Conservation (phyloP, 176 grass and related monocot species). For the Tillandsia fasciculata region DNA sequence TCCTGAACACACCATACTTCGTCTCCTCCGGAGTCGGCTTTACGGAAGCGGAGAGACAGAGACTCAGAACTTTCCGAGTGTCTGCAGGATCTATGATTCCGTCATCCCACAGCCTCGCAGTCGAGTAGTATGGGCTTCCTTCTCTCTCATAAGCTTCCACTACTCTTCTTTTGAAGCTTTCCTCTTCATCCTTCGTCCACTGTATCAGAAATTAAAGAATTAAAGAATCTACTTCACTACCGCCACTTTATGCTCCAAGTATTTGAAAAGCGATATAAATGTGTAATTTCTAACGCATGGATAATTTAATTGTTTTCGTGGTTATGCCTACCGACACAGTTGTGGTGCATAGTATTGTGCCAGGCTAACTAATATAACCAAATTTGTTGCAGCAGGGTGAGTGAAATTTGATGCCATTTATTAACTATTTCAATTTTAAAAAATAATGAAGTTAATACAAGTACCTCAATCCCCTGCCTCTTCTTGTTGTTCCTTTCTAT, state of each 20-base stretch:
- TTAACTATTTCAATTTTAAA: background rate
- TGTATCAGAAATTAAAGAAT: constrained; percentile 14
- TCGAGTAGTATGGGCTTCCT: constrained; percentile 86
- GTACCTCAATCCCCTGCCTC: constrained; percentile 79
- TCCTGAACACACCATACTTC: constrained; percentile 84
- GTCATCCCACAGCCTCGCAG: constrained; percentile 90
- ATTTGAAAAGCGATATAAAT: too few relatives aligned
- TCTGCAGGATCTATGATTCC: constrained; percentile 86
- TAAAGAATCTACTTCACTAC: background rate
- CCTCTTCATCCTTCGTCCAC: constrained; percentile 76
- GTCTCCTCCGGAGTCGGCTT: constrained; percentile 62
- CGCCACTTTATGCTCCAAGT: too few relatives aligned
- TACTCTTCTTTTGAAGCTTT: constrained; percentile 60
- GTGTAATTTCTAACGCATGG: too few relatives aligned
- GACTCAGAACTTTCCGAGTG: constrained; percentile 70
- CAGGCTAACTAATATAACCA: background rate
- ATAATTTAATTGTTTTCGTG: too few relatives aligned
- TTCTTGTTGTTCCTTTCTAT: constrained; percentile 89
- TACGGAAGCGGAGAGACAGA: constrained; percentile 72
- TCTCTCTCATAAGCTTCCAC: constrained; percentile 75
- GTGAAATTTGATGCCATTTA: background rate
- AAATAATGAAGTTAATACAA: constrained; percentile 1
- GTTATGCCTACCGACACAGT: too few relatives aligned
- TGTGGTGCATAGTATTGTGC: background rate
- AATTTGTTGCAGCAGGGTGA: background rate